Evolutionary conservation across 306 rosid genomes (phyloP).

Genomic region (Corylus americana): DNA sequence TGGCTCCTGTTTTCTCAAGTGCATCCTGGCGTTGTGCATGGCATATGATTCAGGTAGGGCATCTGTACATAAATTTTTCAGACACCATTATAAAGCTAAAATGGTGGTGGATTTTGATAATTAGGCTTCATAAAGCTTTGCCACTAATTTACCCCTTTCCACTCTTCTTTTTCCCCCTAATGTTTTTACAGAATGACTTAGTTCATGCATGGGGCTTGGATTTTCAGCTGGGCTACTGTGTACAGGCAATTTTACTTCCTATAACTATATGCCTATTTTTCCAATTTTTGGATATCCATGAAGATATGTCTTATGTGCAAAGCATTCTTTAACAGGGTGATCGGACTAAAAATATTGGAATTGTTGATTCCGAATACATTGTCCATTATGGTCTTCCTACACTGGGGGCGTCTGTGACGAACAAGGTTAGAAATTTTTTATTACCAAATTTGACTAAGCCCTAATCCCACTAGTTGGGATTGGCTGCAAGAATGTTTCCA

Average conservation of each 20-base stretch:
- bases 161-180: neutral
- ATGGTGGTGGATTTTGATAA: neutral
- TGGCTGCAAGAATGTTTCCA: neutral
- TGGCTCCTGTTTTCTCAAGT: slow-evolving; percentile 53
- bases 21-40: slow-evolving; percentile 52
- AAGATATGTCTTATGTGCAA: neutral
- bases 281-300: neutral
- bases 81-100: neutral
- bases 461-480: neutral
- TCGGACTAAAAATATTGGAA: slow-evolving; percentile 42
- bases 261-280: neutral
- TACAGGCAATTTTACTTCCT: slow-evolving; percentile 31
- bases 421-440: slow-evolving; percentile 34
- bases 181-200: slow-evolving; percentile 41
- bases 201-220: slow-evolving; percentile 61
- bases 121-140: neutral
- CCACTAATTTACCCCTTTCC: neutral
- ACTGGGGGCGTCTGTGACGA: slow-evolving; percentile 27
- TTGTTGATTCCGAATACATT: slow-evolving; percentile 53
- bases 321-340: slow-evolving; percentile 42
- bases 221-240: slow-evolving; percentile 49
- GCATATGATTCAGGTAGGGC: slow-evolving; percentile 51
- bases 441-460: too few relatives aligned
- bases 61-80: neutral
- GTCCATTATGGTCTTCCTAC: slow-evolving; percentile 48